phyloP scores from a whole-genome alignment of 306 rosid species.

The Cercis canadensis region DNA sequence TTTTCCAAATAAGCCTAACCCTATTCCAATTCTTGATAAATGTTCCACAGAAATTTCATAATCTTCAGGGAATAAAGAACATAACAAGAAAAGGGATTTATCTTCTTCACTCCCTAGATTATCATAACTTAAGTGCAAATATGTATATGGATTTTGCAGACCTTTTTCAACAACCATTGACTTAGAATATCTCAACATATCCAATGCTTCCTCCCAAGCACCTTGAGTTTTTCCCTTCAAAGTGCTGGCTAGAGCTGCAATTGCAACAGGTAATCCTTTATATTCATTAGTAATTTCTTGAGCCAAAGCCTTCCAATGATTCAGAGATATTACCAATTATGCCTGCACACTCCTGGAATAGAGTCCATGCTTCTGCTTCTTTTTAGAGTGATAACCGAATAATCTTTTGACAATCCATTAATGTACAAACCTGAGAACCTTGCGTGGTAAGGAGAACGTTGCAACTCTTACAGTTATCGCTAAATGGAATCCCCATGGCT shows the following conservation, averaged over 20 bases:
- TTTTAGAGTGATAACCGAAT: neutral
- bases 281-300: conserved; percentile 6
- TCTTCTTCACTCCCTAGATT: neutral
- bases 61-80: conserved; percentile 36
- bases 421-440: fast-evolving
- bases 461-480: neutral
- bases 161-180: neutral
- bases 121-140: conserved; percentile 23
- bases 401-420: neutral
- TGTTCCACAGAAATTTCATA: neutral
- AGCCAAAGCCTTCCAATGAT: neutral
- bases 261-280: conserved; percentile 31
- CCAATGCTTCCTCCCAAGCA: neutral
- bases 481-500: conserved; percentile 15
- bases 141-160: neutral
- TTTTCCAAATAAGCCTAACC: neutral
- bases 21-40: neutral
- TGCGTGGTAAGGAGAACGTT: conserved; percentile 25
- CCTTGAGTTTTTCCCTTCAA: neutral
- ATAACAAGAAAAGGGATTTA: neutral
- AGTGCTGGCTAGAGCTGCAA: neutral
- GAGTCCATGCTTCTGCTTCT: neutral
- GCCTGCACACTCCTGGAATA: conserved; percentile 8
- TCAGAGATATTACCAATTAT: too few species aligned
- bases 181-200: too few species aligned